phyloP scores from a whole-genome alignment of 2,329 filamentous ascomycete species.

The Xylariaceae sp. region DNA sequence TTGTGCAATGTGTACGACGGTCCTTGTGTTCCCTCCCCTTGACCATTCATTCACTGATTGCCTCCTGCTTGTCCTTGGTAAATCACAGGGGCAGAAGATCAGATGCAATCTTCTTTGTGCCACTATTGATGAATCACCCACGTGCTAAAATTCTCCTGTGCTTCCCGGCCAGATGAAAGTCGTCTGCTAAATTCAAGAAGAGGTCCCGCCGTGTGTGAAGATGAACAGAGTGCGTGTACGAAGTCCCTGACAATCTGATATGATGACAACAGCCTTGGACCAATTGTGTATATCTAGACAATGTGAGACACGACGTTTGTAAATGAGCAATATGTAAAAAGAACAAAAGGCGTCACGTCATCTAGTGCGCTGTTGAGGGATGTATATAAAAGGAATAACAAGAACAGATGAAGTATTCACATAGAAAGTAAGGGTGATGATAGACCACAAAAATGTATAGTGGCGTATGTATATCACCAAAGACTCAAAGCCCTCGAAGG shows the following conservation, averaged over 20 bases:
- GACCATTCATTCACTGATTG: too few species aligned
- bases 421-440: conserved; percentile 1
- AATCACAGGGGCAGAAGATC: conserved; percentile 1
- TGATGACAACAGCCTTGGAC: too few species aligned
- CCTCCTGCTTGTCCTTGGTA: neutral
- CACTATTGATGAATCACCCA: conserved; percentile 2
- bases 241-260: too few species aligned
- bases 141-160: conserved; percentile 2
- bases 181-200: too few species aligned
- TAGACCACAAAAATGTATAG: too few species aligned
- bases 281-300: conserved; percentile 6
- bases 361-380: neutral
- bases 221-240: too few species aligned
- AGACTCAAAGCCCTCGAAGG: too few species aligned
- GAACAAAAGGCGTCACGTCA: neutral
- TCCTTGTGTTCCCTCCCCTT: too few species aligned
- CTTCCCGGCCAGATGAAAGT: too few species aligned
- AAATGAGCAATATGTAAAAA: conserved; percentile 4
- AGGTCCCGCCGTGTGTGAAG: too few species aligned
- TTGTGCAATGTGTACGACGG: too few species aligned
- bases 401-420: neutral
- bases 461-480: too few species aligned
- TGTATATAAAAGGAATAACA: neutral
- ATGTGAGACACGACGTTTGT: conserved; percentile 3
- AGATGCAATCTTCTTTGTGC: conserved; percentile 6